Base-by-base conservation (phyloP, 2,329 filamentous ascomycete species). In the Periconia sp. region DNA sequence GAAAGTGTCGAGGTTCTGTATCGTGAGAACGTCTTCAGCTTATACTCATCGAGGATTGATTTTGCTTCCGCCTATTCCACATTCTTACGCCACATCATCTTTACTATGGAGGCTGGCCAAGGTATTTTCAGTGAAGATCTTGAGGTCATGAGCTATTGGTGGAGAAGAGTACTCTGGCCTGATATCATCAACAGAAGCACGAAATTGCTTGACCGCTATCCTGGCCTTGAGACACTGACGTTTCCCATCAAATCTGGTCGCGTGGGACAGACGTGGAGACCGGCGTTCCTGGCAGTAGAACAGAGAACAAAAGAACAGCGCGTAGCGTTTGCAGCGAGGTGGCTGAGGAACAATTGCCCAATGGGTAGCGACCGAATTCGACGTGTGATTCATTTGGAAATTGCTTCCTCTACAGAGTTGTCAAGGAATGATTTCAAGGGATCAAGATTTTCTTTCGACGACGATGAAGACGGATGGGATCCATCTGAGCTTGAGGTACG, bases 1-100 rank as follows among this genome's bases (percentile, higher is more conserved):
- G 76, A 78, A 59, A 65, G 65, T 8, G 63, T 62, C 4, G 69
- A 70, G 3, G 66, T 79, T 4, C 65, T 81, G 4, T 81, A 79
- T 46, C 68, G 71, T 19, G 49, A 53, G 13, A 80, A 80, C 52
- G 69, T 66, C 17, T 80, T 79, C 63, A 50, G 54, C 1, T 32
- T 65, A 10, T 63, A 56, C 45, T 49, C 53, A 16, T 47, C 24
- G 18, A 39, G 54, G 9, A 26, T 40, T 1, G 39, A 48, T 5
- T 55, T 65, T n/a, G 50, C 54, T 2, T 40, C 43, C 1, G 13
- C 32, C 1, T 65, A 65, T 31, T 42, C 48, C 11, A 35, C 36
- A 16, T 34, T 63, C 4, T 50, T 68, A 4, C 50, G 51, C 5
- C 54, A 61, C 21, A 46, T 65, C 7, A 47, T 45, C 0, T 54